Evolutionary conservation across 192 early-diverging fungal genomes (phyloP), one percentile per base, ranked within the genome.

Genomic region (Anaeromyces robustus): DNA sequence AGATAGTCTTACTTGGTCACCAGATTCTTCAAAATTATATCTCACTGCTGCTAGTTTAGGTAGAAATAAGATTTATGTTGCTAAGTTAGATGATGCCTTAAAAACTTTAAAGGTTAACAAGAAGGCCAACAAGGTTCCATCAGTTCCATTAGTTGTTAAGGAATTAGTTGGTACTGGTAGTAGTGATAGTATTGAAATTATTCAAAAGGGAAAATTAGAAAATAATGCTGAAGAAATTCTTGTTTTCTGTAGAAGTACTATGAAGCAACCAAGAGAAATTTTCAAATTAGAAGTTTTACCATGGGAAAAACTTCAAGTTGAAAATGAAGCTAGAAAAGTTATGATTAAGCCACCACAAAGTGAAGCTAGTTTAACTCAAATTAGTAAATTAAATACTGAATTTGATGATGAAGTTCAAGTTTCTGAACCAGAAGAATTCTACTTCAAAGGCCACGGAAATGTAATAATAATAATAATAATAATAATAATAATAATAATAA

Each of bases 31-130:
- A 18, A 82, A 68, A 4, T 81, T 95, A 29, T 88, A 87, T 85
- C 90, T 88, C 29, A 90, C 89, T 19, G 93, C 91, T 19, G 86
- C 91, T 80, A 93, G 94, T 32, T 81, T 88, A 31, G 94, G 92
- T 5, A 89, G 87, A 79, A 85, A 85, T 80, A 93, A 92, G 83
- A 82, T 92, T 29, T 92, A 92, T 77, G 80, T 87, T 29, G 89
- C 92, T 78, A 87, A 92, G n/a, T 80, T 92, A 26, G 18, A 68
- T 68, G 52, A 68, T 22, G 11, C 18, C 4, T 11, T 68, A n/a
- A 18, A 68, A 9, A 26, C 18, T n/a, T 26, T 68, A 68, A 68
- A n/a, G 2, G 18, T 28, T 18, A 68, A 68, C 4, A n/a, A n/a
- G 3, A n/a, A 68, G 26, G 52, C 17, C 18, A 18, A 68, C 18